Percentiles rank a stretch among this genome's conserved stretches.
Conservation (phyloP, 768 basidiomycete genomes). For the Boletus reticulatus region DNA sequence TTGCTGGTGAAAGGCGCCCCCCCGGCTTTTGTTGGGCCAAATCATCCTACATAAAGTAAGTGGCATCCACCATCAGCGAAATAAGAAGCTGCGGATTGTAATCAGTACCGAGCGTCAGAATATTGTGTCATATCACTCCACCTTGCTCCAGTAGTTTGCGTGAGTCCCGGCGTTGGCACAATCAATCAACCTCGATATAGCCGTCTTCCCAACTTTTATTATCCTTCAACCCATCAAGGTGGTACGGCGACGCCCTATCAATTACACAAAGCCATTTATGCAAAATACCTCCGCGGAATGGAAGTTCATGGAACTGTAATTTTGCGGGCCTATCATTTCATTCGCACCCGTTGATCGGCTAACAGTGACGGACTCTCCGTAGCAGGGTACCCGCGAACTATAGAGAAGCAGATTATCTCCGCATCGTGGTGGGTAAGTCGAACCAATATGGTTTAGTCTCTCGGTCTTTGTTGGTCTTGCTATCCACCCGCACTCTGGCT, state of each 20-base stretch:
- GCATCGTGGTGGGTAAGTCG: conserved; percentile 6
- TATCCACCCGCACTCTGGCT: background rate
- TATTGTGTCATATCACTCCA: background rate
- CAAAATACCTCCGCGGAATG: conserved; percentile 18
- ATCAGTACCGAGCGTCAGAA: background rate
- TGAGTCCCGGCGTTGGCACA: background rate
- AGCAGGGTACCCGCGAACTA: conserved; percentile 15
- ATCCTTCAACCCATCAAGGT: background rate
- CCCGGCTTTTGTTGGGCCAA: background rate
- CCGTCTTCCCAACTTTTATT: background rate
- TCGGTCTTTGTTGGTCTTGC: background rate
- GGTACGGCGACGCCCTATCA: background rate
- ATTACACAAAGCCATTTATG: background rate
- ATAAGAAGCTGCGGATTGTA: background rate
- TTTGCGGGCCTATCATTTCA: conserved; percentile 17
- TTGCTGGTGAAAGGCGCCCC: background rate
- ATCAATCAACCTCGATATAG: conserved; percentile 12
- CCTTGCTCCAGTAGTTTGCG: background rate
- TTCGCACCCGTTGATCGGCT: conserved; percentile 9
- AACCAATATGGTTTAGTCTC: conserved; percentile 11
- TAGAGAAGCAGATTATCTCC: conserved; percentile 19
- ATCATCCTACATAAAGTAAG: background rate
- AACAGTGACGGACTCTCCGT: background rate
- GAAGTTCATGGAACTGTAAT: conserved; percentile 15
- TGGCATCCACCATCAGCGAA: background rate